Conservation (phyloP, 495 filamentous ascomycete species). For the Penicillium desertorum region DNA sequence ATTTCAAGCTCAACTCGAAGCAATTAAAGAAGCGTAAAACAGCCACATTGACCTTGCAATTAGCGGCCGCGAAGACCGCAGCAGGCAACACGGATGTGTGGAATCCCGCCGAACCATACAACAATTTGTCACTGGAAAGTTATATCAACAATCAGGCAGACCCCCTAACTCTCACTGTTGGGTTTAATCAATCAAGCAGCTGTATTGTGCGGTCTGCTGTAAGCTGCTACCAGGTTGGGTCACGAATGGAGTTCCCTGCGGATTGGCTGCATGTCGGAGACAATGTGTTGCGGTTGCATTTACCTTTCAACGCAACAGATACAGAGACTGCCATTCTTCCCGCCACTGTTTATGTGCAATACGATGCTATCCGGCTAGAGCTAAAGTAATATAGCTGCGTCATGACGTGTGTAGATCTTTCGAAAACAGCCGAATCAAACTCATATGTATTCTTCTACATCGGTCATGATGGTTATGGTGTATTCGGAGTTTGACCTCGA, state of each 20-base stretch:
- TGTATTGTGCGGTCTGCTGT: constrained; percentile 56
- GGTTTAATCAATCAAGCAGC: constrained; percentile 43
- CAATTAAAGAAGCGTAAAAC: constrained; percentile 24
- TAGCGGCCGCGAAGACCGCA: constrained; percentile 57
- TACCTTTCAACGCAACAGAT: constrained; percentile 54
- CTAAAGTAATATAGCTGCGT: constrained; percentile 18
- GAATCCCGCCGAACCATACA: constrained; percentile 45
- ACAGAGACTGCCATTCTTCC: constrained; percentile 54
- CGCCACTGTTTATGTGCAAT: constrained; percentile 54
- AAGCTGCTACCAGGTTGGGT: constrained; percentile 55
- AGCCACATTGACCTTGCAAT: constrained; percentile 56
- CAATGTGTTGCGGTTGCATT: constrained; percentile 50
- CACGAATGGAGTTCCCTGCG: constrained; percentile 51
- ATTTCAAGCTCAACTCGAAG: constrained; percentile 42
- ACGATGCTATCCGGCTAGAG: constrained; percentile 57
- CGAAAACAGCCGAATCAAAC: neutral
- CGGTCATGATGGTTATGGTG: neutral
- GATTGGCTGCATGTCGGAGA: constrained; percentile 43
- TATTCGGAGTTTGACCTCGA: neutral
- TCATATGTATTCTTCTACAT: neutral
- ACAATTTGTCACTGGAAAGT: constrained; percentile 42
- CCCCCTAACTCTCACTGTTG: constrained; percentile 27
- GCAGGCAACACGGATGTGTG: constrained; percentile 56
- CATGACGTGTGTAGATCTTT: neutral
- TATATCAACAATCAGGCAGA: constrained; percentile 29